Conservation (phyloP, 345 rosid genomes). For the Corchorus olitorius region DNA sequence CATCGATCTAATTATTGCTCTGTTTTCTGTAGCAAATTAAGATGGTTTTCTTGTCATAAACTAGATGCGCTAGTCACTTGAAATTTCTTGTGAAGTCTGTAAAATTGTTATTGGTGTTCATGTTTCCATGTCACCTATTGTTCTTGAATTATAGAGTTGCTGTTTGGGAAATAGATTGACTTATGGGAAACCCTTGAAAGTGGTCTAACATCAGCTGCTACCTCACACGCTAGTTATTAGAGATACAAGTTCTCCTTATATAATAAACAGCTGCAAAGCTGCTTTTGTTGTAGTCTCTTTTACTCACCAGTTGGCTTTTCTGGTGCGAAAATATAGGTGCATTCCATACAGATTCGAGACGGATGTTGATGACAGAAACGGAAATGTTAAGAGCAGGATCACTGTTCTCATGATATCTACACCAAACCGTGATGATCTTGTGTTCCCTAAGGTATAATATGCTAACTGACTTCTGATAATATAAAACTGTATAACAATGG, state of each 20-base stretch:
- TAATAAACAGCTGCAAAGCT: not conserved
- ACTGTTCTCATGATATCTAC: conserved; percentile 60
- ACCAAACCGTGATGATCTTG: conserved; percentile 54
- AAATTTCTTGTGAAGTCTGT: not conserved
- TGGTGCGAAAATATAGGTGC: conserved; percentile 35
- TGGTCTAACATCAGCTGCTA: not conserved
- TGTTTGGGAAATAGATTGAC: not conserved
- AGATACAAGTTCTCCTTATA: not conserved
- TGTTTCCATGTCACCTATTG: not conserved
- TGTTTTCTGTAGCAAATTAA: not conserved
- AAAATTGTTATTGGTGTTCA: not conserved
- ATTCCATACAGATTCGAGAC: conserved; percentile 45
- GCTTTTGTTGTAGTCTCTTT: not conserved
- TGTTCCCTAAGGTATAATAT: conserved; percentile 50
- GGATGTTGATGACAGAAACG: conserved; percentile 21
- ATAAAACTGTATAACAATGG: not conserved
- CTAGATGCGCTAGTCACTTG: not conserved
- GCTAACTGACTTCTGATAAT: not conserved
- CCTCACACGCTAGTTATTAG: not conserved
- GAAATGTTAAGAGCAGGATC: conserved; percentile 28
- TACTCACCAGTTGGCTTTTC: not conserved
- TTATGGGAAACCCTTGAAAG: not conserved
- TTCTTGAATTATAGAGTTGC: not conserved
- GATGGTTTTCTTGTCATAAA: not conserved
- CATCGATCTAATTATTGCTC: not conserved